These are phyloP conservation scores for Pichia sp. DNA, from an alignment of 1,139 yeast genomes.

Conservation along the genomic window DNA sequence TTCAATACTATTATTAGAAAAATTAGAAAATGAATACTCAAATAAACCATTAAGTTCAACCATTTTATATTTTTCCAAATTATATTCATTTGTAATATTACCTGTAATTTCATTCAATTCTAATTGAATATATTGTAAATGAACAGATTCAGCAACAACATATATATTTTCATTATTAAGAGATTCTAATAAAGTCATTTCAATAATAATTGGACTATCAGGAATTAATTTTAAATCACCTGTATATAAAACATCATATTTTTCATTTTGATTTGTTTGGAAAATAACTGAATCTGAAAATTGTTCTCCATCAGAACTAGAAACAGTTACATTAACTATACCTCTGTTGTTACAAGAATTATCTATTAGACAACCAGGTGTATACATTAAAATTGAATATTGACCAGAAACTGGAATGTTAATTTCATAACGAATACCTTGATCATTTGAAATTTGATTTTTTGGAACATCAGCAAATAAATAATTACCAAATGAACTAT, in stretches of 20 bases:
- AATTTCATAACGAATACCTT: constrained; percentile 59
- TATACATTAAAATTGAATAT: constrained; percentile 64
- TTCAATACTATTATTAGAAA: constrained; percentile 34
- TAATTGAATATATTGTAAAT: constrained; percentile 59
- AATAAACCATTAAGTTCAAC: constrained; percentile 61
- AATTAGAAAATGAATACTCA: constrained; percentile 72
- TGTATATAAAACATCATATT: constrained; percentile 69
- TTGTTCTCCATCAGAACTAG: constrained; percentile 38
- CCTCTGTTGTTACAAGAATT: constrained; percentile 67
- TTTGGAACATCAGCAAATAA: constrained; percentile 31
- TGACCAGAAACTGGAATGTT: constrained; percentile 69
- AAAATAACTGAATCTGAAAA: constrained; percentile 44
- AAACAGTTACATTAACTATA: constrained; percentile 68
- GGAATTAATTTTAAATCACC: constrained; percentile 46
- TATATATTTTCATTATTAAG: constrained; percentile 17
- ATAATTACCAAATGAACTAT: constrained; percentile 32
- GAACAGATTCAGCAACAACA: constrained; percentile 71
- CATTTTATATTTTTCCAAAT: constrained; percentile 2
- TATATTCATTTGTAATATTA: constrained; percentile 6
- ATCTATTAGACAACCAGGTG: constrained; percentile 82
- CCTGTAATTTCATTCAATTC: constrained; percentile 46
- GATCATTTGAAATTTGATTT: constrained; percentile 30
- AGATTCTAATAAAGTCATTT: constrained; percentile 17
- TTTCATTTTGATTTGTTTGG: constrained; percentile 74
- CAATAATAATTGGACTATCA: constrained; percentile 20